phyloP scores from a whole-genome alignment of 495 filamentous ascomycete species.

The Xylaria scruposa region DNA sequence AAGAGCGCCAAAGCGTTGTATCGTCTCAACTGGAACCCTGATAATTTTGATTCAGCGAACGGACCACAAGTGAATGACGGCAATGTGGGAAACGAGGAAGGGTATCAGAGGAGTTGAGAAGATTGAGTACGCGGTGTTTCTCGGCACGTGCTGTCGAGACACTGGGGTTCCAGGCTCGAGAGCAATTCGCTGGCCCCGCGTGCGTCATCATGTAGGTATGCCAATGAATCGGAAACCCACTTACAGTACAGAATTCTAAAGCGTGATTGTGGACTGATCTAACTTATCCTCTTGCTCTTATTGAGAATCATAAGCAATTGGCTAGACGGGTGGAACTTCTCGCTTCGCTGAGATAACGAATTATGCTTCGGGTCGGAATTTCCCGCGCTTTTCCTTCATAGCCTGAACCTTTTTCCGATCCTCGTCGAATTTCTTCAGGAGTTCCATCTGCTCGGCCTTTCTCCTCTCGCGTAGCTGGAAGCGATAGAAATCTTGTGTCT shows the following conservation, averaged over 20 bases:
- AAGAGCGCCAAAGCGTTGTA: background rate
- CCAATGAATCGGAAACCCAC: background rate
- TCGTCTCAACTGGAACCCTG: too few relatives aligned
- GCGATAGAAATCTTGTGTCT: slow-evolving; percentile 83
- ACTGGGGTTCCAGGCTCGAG: slow-evolving; percentile 36
- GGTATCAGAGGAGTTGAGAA: slow-evolving; percentile 58
- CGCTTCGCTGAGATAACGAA: background rate
- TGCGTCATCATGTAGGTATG: slow-evolving; percentile 57
- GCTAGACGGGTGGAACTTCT: background rate
- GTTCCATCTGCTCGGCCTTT: slow-evolving; percentile 77
- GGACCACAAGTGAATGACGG: background rate
- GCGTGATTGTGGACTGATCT: background rate
- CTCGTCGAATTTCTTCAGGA: slow-evolving; percentile 70
- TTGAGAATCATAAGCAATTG: background rate
- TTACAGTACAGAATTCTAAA: slow-evolving; percentile 8
- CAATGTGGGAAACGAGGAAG: background rate
- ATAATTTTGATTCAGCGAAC: background rate
- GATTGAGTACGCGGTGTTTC: slow-evolving; percentile 57
- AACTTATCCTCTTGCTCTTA: background rate
- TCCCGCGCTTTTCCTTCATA: slow-evolving; percentile 66
- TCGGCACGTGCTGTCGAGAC: slow-evolving; percentile 46
- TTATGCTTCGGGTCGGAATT: slow-evolving; percentile 60
- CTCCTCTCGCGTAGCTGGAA: slow-evolving; percentile 90
- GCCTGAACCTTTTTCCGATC: slow-evolving; percentile 67
- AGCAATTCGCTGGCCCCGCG: slow-evolving; percentile 60